Evolutionary conservation across 129 eudicot genomes (phyloP).

Genomic region (Helichrysum umbraculigerum): DNA sequence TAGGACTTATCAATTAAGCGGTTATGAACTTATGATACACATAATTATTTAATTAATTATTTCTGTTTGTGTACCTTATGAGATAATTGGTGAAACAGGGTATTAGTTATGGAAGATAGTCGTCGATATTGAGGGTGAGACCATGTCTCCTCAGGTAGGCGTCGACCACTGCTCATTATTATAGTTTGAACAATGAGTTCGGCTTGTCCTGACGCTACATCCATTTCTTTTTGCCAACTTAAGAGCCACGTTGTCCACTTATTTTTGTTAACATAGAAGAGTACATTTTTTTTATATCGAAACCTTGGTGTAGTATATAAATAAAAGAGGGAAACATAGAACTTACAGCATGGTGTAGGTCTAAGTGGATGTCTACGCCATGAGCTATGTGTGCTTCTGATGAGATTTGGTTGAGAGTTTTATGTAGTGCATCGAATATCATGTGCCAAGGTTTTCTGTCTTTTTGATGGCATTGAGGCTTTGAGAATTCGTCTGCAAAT

Average conservation of each 20-base stretch:
- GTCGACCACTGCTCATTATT: neutral
- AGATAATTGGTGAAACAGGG: neutral
- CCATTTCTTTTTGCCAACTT: neutral
- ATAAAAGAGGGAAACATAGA: neutral
- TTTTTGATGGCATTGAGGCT: neutral
- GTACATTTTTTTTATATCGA: neutral
- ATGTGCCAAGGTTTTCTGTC: neutral
- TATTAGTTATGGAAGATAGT: neutral
- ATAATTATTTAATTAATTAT: neutral
- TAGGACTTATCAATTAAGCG: neutral
- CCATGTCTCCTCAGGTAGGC: neutral
- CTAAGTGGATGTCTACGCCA: neutral
- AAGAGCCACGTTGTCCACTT: neutral
- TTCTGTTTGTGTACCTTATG: neutral
- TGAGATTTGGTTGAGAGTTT: neutral
- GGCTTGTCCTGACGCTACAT: neutral
- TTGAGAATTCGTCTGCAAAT: neutral
- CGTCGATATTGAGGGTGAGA: neutral
- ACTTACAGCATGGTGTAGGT: slow-evolving; percentile 10
- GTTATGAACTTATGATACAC: neutral
- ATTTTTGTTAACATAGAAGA: neutral
- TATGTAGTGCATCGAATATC: neutral
- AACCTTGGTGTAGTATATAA: neutral
- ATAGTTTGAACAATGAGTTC: neutral
- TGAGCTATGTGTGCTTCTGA: neutral